Conservation (phyloP, 495 filamentous ascomycete species). For the Baudoinia panamericana region DNA sequence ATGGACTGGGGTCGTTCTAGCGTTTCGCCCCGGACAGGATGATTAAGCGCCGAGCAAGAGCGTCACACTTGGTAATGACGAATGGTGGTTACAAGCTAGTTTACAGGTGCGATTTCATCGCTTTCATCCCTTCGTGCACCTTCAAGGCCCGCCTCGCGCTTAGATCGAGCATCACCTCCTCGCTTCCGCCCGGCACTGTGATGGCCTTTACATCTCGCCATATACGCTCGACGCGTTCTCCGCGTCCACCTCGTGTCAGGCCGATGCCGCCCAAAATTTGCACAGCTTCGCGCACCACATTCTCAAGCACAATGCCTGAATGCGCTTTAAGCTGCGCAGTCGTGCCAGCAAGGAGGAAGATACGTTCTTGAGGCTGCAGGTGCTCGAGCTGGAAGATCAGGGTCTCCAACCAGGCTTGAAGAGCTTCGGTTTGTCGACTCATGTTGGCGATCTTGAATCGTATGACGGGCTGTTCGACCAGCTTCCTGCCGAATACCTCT, state of each 20-base stretch:
- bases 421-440: slow-evolving; percentile 93
- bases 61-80: no score
- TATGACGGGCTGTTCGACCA: slow-evolving; percentile 95
- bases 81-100: no score
- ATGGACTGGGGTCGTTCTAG: no score
- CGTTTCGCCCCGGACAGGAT: no score
- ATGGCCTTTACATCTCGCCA: slow-evolving; percentile 97
- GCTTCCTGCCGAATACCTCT: slow-evolving; percentile 82
- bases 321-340: slow-evolving; percentile 93
- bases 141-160: slow-evolving; percentile 84
- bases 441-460: slow-evolving; percentile 95
- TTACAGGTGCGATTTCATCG: no score
- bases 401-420: slow-evolving; percentile 95
- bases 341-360: slow-evolving; percentile 86
- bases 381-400: slow-evolving; percentile 80
- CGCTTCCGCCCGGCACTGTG: slow-evolving; percentile 88
- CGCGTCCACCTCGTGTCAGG: slow-evolving; percentile 86
- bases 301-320: slow-evolving; percentile 83
- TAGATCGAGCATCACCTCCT: slow-evolving; percentile 98
- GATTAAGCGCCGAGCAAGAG: no score
- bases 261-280: slow-evolving; percentile 95
- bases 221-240: slow-evolving; percentile 86
- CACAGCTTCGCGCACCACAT: slow-evolving; percentile 87
- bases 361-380: slow-evolving; percentile 90
- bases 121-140: slow-evolving; percentile 77